Percentiles rank a stretch among this genome's conserved stretches.
These are phyloP conservation scores for Clavaria fumosa DNA, from an alignment of 768 basidiomycete genomes.

Conservation along the genomic window DNA sequence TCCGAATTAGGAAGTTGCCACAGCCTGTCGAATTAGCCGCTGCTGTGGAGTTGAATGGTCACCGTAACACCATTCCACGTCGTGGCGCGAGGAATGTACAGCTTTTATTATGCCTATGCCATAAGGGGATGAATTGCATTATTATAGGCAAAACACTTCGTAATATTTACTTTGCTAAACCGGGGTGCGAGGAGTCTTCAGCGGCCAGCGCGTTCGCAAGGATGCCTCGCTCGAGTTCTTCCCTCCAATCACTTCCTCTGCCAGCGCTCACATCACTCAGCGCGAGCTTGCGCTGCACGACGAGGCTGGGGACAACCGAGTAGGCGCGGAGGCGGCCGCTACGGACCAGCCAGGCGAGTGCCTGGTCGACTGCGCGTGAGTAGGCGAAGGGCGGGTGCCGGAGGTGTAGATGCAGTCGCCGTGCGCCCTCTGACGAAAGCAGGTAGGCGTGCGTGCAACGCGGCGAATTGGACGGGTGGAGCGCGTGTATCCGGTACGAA, in stretches of 20 bases:
- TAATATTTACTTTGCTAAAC: too few relatives aligned
- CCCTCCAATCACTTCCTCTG: slow-evolving; percentile 42
- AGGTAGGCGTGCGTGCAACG: slow-evolving; percentile 67
- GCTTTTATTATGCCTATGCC: too few relatives aligned
- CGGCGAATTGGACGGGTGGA: slow-evolving; percentile 46
- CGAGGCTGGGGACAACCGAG: slow-evolving; percentile 51
- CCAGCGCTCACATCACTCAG: slow-evolving; percentile 41
- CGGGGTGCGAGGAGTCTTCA: too few relatives aligned
- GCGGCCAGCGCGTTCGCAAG: too few relatives aligned
- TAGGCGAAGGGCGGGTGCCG: slow-evolving; percentile 56
- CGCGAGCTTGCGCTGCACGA: slow-evolving; percentile 46
- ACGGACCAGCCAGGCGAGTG: slow-evolving; percentile 48
- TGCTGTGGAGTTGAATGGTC: too few relatives aligned
- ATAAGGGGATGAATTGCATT: too few relatives aligned
- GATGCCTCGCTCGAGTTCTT: slow-evolving; percentile 31
- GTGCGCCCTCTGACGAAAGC: slow-evolving; percentile 42
- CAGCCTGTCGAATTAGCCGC: too few relatives aligned
- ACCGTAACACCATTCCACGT: too few relatives aligned
- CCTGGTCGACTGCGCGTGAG: slow-evolving; percentile 65
- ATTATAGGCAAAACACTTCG: too few relatives aligned
- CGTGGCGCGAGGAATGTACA: too few relatives aligned
- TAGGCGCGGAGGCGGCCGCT: slow-evolving; percentile 40
- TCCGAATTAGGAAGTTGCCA: too few relatives aligned
- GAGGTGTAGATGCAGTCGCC: slow-evolving; percentile 42
- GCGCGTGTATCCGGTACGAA: slow-evolving; percentile 3